Percentiles rank a stretch among this genome's conserved stretches.
Evolutionary conservation across 805 yeast genomes (phyloP).

Genomic region (Kuraishia hungarica): DNA sequence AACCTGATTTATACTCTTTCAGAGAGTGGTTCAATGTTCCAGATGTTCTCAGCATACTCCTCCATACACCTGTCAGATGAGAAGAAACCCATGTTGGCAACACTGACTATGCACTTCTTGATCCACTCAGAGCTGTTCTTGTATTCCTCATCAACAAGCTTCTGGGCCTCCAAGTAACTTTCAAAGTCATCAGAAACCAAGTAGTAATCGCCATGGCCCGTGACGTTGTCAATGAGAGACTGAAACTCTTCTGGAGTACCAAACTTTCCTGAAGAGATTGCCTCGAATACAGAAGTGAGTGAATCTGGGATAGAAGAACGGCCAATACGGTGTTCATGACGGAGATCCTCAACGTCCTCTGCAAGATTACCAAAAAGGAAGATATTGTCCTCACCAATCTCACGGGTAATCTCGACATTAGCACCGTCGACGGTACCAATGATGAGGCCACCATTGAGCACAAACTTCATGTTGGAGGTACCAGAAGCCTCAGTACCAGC

Average conservation of each 20-base stretch:
- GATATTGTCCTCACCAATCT: constrained; percentile 88
- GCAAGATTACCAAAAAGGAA: constrained; percentile 87
- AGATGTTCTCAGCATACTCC: constrained; percentile 86
- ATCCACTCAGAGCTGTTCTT: constrained; percentile 61
- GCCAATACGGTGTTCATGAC: constrained; percentile 63
- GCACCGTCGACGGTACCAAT: constrained; percentile 98
- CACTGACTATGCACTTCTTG: constrained; percentile 66
- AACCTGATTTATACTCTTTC: constrained; percentile 8
- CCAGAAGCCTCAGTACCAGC: constrained; percentile 98
- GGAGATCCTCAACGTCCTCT: constrained; percentile 80
- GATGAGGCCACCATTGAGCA: constrained; percentile 86
- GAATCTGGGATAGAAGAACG: constrained; percentile 52
- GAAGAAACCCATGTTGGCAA: constrained; percentile 92
- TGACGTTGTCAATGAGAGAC: constrained; percentile 61
- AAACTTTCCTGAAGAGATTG: constrained; percentile 62
- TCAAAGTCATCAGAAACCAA: constrained; percentile 87
- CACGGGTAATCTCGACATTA: constrained; percentile 89
- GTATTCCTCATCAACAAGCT: constrained; percentile 64
- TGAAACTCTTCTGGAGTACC: constrained; percentile 61
- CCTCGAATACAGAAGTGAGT: constrained; percentile 52
- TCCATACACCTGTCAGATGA: constrained; percentile 84
- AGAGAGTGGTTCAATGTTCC: constrained; percentile 77
- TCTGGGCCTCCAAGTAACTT: constrained; percentile 76
- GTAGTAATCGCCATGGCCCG: constrained; percentile 74
- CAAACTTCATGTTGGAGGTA: constrained; percentile 93